Base-by-base conservation (phyloP, 2,329 filamentous ascomycete species). In the Colletotrichum spinosum region DNA sequence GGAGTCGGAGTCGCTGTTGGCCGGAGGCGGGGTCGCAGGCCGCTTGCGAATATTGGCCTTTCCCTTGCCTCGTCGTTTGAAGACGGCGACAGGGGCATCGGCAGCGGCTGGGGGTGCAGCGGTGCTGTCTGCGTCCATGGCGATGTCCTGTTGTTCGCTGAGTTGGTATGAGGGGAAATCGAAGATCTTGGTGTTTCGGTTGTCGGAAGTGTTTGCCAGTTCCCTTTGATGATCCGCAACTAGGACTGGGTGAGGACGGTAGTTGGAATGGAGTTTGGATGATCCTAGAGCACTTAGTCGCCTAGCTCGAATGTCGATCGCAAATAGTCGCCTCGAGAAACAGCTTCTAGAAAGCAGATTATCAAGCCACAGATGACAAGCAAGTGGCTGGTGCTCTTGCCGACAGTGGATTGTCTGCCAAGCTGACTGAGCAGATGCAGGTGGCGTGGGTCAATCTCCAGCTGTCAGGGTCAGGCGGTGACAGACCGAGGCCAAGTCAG, bases 61-160 rank as follows among this genome's bases (percentile, higher is more conserved):
- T 68, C 86, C 86, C 75, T 94, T 97, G 69, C 88, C 86, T 75
- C 94, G 88, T 78, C 96, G 97, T 78, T 97, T 97, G 86, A 97
- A 97, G 55, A 92, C 78, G 12, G 90, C 86, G 11, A 90, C 83
- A 0, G 87, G 86, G 2, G 79, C 80, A 35, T 79, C 76, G 37
- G 76, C 71, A 35, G 75, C 61, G 11, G 72, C 48, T 25, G 25
- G 25, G 25, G 25, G 25, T 25, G 25, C 25, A 4, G 25, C 25
- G 25, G 25, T 25, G 25, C 17, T 59, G 38, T 64, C 59, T 52
- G 55, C 41, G 54, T 62, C 45, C 64, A 67, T 65, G 42, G 25
- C 25, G 4, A 25, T 25, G 25, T 25, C 25, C 25, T 25, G 25
- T 25, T 25, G 25, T 25, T 25, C 25, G 17, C 41, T 45, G 41